These are phyloP conservation scores for Barnettozyma wickerhamii DNA, from an alignment of 805 yeast species.

Conservation along the genomic window DNA sequence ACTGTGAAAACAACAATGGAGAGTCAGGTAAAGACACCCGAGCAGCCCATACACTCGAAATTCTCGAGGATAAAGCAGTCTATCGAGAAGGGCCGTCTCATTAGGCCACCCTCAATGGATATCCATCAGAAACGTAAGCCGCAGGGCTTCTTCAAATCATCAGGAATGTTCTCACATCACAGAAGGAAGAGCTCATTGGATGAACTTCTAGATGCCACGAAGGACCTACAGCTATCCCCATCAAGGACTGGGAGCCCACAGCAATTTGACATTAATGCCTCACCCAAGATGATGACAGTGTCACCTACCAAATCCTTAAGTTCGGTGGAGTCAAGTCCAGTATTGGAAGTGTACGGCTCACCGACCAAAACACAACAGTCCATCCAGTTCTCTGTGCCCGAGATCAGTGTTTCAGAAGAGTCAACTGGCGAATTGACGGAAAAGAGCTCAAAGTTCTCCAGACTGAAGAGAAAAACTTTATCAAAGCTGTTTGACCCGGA, in stretches of 20 bases:
- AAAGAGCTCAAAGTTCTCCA: slow-evolving; percentile 12
- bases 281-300: slow-evolving; percentile 15
- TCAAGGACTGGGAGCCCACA: slow-evolving; percentile 1
- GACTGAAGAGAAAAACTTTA: slow-evolving; percentile 14
- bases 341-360: not conserved
- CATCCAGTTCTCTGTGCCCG: slow-evolving; percentile 6
- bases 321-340: slow-evolving; percentile 4
- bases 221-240: not conserved
- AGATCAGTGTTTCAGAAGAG: slow-evolving; percentile 6
- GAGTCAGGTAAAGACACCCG: not conserved
- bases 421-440: not conserved
- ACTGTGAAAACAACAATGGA: not conserved
- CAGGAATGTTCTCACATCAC: slow-evolving; percentile 4
- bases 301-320: slow-evolving; percentile 19
- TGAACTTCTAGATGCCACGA: slow-evolving; percentile 1
- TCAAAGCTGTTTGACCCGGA: slow-evolving; percentile 18
- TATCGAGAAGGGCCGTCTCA: slow-evolving; percentile 3
- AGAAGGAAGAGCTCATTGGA: slow-evolving; percentile 7
- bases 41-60: not conserved
- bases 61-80: slow-evolving; percentile 7
- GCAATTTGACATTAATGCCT: slow-evolving; percentile 2
- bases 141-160: slow-evolving; percentile 7
- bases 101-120: slow-evolving; percentile 9
- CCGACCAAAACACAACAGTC: slow-evolving; percentile 1
- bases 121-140: slow-evolving; percentile 7